Evolutionary conservation across 2,329 filamentous ascomycete genomes (phyloP).

Genomic region (Stachybotrys chartarum): DNA sequence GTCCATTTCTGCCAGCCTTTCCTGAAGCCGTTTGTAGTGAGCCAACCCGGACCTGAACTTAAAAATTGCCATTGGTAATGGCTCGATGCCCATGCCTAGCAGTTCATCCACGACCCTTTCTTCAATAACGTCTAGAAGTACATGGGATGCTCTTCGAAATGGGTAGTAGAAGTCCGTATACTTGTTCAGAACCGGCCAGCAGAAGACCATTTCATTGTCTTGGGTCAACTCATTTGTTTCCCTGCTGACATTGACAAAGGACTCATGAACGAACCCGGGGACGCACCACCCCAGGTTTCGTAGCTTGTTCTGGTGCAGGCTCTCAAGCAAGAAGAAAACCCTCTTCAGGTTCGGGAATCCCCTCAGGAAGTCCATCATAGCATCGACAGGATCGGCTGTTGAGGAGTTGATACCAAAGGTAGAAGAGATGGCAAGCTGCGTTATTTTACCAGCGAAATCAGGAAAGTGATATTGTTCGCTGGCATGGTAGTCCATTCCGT

Average conservation of each 20-base stretch:
- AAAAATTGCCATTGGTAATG: background rate
- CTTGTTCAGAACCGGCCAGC: background rate
- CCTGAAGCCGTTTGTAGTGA: background rate
- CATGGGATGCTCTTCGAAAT: background rate
- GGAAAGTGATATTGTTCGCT: background rate
- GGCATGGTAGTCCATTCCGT: constrained; percentile 1
- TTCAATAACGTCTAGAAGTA: background rate
- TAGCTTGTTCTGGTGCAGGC: background rate
- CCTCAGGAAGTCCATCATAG: background rate
- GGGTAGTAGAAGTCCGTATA: background rate
- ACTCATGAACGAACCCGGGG: constrained; percentile 1
- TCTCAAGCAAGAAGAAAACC: constrained; percentile 1
- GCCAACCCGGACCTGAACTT: background rate
- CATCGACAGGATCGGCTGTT: background rate
- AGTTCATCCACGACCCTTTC: background rate
- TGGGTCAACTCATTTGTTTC: background rate
- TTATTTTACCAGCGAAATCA: background rate
- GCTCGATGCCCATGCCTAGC: background rate
- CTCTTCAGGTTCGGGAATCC: constrained; percentile 2
- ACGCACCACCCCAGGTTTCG: constrained; percentile 3
- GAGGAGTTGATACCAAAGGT: background rate
- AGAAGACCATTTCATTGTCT: background rate
- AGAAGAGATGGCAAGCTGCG: background rate
- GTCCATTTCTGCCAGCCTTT: too few species aligned
- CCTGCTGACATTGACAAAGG: background rate